phyloP scores from a whole-genome alignment of 179 eudicot genomes.

The Sideroxylon spinosum region DNA sequence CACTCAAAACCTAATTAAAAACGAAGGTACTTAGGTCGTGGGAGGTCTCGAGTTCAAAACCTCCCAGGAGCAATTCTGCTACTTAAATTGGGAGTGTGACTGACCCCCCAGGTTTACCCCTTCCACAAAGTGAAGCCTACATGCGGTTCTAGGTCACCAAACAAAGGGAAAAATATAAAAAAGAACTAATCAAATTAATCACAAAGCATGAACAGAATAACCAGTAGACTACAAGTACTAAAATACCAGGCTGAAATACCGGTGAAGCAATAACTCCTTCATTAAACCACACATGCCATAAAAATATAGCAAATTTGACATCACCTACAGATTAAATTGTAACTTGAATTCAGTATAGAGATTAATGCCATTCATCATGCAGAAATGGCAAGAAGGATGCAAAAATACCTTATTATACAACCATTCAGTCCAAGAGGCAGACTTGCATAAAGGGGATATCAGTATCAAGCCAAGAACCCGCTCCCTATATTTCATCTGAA shows the following conservation, averaged over 20 bases:
- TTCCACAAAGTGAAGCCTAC: too few species aligned
- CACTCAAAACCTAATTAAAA: neutral
- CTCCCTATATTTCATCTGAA: slow-evolving; percentile 79
- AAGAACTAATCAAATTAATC: neutral
- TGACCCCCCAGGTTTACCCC: too few species aligned
- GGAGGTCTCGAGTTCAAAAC: too few species aligned
- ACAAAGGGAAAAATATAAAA: too few species aligned
- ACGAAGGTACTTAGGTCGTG: too few species aligned
- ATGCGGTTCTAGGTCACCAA: too few species aligned
- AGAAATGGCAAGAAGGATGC: neutral
- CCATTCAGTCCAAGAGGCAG: slow-evolving; percentile 98
- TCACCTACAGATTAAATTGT: slow-evolving; percentile 42
- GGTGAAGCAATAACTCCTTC: slow-evolving; percentile 76
- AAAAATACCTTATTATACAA: slow-evolving; percentile 70
- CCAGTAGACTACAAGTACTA: slow-evolving; percentile 1
- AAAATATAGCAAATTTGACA: slow-evolving; percentile 80
- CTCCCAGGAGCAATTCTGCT: too few species aligned
- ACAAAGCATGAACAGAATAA: neutral
- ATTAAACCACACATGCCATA: slow-evolving; percentile 84
- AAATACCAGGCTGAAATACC: slow-evolving; percentile 90
- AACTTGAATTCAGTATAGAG: slow-evolving; percentile 17
- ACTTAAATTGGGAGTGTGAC: too few species aligned
- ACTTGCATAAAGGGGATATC: slow-evolving; percentile 83
- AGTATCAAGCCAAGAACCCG: slow-evolving; percentile 96
- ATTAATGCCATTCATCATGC: neutral